Base-by-base conservation (phyloP, 805 yeast species). In the Suhomyces vadensis region DNA sequence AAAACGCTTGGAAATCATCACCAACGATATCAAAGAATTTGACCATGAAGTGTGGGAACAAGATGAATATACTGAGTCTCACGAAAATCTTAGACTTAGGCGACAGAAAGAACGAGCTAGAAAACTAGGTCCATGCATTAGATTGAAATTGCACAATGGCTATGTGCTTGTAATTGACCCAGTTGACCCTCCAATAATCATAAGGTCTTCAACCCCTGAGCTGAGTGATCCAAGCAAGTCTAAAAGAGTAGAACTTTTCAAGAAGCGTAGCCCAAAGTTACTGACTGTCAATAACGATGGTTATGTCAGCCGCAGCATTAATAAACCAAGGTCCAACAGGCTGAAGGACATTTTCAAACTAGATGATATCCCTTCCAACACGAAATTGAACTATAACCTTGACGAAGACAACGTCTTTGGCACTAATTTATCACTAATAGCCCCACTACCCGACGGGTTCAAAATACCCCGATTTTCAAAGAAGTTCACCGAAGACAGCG, bases 141-240 rank as follows among this genome's bases (percentile, higher is more conserved):
- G 56, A 33, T 52, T 76, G 6, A 57, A 56, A 10, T 61, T 76
- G 33, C 51, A 61, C 38, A 66, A 73, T 40, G 74, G 74, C 2
- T 56, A 61, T 26, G 54, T 58, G n/a, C 40, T 76, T 19, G 50
- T 67, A 0, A 63, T 73, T 6, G 77, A 74, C 46, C 79, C 80
- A 4, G 31, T 56, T 3, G 41, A 41, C 2, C 57, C 64, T 6
- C 71, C 72, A 1, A 49, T 41, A 40, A 41, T 59, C 27, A 41
- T 57, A 16, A 25, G 22, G 13, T 31, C 43, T 8, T 8, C 26
- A 7, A 24, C 26, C 10, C 26, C 26, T 24, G 26, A 24, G 10
- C 26, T 24, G 33, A n/a, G 14, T 8, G 11, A 13, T 8, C 16
- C 31, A 27, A 27, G 31, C 11, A 6, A 6, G 31, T 8, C 31